These are phyloP conservation scores for Clitopilus passeckerianus DNA, from an alignment of 768 basidiomycete species.

Conservation along the genomic window DNA sequence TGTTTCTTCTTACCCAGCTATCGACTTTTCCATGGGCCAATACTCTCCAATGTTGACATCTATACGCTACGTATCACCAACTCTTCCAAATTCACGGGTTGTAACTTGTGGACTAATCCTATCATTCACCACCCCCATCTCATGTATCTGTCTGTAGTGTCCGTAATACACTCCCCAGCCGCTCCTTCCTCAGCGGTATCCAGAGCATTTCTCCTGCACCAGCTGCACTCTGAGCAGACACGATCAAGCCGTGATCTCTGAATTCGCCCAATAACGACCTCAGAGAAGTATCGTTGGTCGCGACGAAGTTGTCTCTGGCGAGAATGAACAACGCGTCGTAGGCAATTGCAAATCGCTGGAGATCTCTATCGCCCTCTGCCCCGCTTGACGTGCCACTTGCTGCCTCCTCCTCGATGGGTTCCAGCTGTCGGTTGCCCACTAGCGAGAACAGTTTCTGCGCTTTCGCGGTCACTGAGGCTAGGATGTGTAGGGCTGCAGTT, in stretches of 20 bases:
- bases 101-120: background rate
- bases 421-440: constrained; percentile 66
- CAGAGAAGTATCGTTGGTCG: constrained; percentile 82
- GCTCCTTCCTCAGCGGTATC: constrained; percentile 83
- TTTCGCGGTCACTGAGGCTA: constrained; percentile 83
- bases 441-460: constrained; percentile 79
- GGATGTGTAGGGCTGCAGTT: constrained; percentile 72
- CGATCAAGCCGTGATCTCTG: constrained; percentile 84
- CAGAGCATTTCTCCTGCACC: constrained; percentile 65
- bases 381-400: constrained; percentile 15
- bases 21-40: background rate
- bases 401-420: constrained; percentile 41
- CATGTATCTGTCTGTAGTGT: constrained; percentile 11
- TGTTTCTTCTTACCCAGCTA: background rate
- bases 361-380: constrained; percentile 25
- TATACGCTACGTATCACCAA: background rate
- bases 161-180: constrained; percentile 45
- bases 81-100: background rate
- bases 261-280: constrained; percentile 85
- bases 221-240: constrained; percentile 38
- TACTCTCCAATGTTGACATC: background rate
- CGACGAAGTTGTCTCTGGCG: constrained; percentile 81
- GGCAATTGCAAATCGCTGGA: constrained; percentile 51
- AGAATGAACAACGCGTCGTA: constrained; percentile 68
- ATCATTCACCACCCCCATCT: background rate